These are phyloP conservation scores for Lentinula detonsa DNA, from an alignment of 768 basidiomycete genomes.

Conservation along the genomic window DNA sequence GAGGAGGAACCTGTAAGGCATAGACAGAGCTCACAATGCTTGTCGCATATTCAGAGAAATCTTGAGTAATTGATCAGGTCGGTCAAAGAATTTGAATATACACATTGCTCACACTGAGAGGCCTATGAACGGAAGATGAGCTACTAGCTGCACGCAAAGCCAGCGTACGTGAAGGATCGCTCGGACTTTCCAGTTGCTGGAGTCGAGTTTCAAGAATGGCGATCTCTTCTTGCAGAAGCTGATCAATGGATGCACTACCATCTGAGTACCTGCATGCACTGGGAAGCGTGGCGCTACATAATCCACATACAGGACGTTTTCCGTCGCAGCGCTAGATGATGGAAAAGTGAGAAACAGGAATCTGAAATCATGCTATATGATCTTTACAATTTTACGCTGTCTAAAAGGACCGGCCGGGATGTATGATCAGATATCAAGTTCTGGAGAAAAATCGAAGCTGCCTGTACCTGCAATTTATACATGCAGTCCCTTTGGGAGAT, in stretches of 20 bases:
- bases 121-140: conserved; percentile 4
- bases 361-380: background rate
- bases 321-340: conserved; percentile 14
- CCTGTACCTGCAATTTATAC: conserved; percentile 14
- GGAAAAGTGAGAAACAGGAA: background rate
- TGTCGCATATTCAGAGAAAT: conserved; percentile 6
- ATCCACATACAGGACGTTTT: conserved; percentile 12
- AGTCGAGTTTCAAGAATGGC: conserved; percentile 31
- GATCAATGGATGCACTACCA: conserved; percentile 7
- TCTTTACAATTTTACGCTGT: conserved; percentile 4
- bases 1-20: background rate
- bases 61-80: background rate
- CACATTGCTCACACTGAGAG: conserved; percentile 2
- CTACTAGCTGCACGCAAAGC: conserved; percentile 19
- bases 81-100: background rate
- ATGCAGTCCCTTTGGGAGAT: conserved; percentile 10
- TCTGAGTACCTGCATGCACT: conserved; percentile 16
- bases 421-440: background rate
- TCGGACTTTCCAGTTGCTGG: conserved; percentile 24
- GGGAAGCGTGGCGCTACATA: conserved; percentile 11
- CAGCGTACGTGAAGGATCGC: conserved; percentile 10
- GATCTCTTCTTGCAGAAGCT: conserved; percentile 23
- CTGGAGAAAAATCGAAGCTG: background rate
- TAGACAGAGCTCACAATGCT: conserved; percentile 6
- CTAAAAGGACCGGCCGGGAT: background rate